Base-by-base conservation (phyloP, 306 rosid genomes). In the Trifolium subterraneum region DNA sequence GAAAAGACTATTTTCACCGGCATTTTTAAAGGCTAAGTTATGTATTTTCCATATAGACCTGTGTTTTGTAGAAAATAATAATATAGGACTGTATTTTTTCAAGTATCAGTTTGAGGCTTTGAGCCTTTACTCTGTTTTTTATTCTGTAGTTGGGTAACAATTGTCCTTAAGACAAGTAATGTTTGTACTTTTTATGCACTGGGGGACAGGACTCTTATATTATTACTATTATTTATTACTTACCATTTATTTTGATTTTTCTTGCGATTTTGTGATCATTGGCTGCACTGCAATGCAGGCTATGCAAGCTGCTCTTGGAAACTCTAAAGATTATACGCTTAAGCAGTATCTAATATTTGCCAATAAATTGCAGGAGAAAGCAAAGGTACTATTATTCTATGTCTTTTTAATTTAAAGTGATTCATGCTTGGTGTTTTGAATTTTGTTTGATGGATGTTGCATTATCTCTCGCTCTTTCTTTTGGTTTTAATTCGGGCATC, bases 331-430 rank as follows among this genome's bases (percentile, higher is more conserved):
- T 79, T 90, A 91, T 71, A 65, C 95, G 4, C 92, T 89, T 22
- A 94, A 94, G 93, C 98, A 88, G 80, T 91, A 91, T 78, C 74
- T 94, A 31, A n/a, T 62, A 31, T 91, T 91, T 4, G 86, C 78
- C 1, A 45, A 79, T 50, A 89, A 87, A 70, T 70, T 91, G 23
- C 93, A 87, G 78, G 27, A 71, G 11, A 94, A 94, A 78, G 90
- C 98, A 6, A 83, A 87, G 98, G 98, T 91, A 60, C 65, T 3
- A 51, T 64, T 15, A 15, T 62, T 54, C 33, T 4, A 64, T 64
- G 58, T 14, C 6, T 33, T 72, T 72, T 11, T 29, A 33, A 15
- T 55, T 22, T 69, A 11, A 18, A 16, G 44, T 45, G 36, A 50
- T 41, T 69, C n/a, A 11, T 69, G 77, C 64, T 60, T 47, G 51